Evolutionary conservation across 176 grass and related monocot species (phyloP).

Genomic region (Leersia perrieri): DNA sequence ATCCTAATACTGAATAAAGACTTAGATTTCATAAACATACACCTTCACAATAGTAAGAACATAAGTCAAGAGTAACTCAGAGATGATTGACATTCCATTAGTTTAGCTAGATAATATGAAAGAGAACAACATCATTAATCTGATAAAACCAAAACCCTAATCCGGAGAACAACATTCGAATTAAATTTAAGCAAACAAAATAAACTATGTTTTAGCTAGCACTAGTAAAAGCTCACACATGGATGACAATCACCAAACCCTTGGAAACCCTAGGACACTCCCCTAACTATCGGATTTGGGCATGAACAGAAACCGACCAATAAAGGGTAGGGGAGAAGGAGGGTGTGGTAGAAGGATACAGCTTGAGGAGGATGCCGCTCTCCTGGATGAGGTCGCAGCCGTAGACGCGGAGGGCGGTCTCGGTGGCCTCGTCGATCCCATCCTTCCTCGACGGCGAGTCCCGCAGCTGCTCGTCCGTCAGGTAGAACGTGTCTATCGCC

Average conservation of each 20-base stretch:
- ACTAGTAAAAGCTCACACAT: neutral
- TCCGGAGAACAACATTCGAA: neutral
- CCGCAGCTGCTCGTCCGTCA: conserved; percentile 72
- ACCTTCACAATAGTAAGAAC: neutral
- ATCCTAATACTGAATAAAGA: neutral
- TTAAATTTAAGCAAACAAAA: neutral
- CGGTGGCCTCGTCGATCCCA: conserved; percentile 78
- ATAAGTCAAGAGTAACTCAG: neutral
- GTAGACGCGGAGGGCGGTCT: conserved; percentile 71
- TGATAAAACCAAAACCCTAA: neutral
- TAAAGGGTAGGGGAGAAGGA: neutral
- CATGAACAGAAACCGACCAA: neutral
- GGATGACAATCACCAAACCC: neutral
- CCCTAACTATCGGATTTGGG: neutral
- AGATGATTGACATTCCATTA: neutral
- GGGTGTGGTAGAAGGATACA: conserved; percentile 56
- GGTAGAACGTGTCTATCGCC: conserved; percentile 90
- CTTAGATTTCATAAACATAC: no score
- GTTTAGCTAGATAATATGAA: neutral
- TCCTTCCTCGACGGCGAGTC: conserved; percentile 88
- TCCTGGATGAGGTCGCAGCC: conserved; percentile 93
- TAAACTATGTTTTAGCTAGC: neutral
- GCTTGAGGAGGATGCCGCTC: conserved; percentile 80
- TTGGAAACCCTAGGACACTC: conserved; percentile 3
- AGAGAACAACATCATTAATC: neutral